Conservation (phyloP, 2,329 filamentous ascomycete species). For the Diaporthe vexans region DNA sequence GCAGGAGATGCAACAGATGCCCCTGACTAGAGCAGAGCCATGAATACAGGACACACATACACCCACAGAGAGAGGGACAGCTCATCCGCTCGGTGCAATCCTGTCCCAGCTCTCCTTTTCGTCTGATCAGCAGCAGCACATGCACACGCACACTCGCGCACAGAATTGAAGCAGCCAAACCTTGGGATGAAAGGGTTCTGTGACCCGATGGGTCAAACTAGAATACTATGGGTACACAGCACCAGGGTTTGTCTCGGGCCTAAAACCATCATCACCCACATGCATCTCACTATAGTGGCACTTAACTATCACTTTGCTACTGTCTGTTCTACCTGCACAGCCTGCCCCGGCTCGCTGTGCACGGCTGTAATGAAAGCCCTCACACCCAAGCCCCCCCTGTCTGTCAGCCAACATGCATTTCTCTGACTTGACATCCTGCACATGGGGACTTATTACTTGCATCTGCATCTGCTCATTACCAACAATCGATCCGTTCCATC, state of each 20-base stretch:
- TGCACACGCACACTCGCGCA: neutral
- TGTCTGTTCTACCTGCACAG: conserved; percentile 11
- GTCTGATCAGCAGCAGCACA: conserved; percentile 14
- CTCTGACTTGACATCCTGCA: neutral
- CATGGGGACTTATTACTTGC: neutral
- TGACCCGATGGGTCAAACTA: conserved; percentile 31
- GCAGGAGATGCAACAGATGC: neutral
- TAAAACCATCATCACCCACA: conserved; percentile 15
- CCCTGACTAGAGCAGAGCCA: neutral
- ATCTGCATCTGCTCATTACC: conserved; percentile 9
- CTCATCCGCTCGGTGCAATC: neutral
- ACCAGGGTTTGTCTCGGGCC: conserved; percentile 28
- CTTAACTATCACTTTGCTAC: conserved; percentile 8
- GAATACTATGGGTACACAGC: conserved; percentile 28
- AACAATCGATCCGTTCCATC: conserved; percentile 18
- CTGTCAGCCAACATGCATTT: conserved; percentile 9
- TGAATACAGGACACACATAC: neutral
- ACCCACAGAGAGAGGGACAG: neutral
- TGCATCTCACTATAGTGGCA: conserved; percentile 19
- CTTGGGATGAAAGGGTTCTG: conserved; percentile 24
- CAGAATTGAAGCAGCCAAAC: conserved; percentile 10
- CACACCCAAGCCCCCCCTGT: neutral
- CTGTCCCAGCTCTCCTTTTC: neutral
- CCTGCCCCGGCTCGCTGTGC: neutral
- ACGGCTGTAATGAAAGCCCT: conserved; percentile 15